Base-by-base conservation (phyloP, 2,329 filamentous ascomycete species). In the Lomentospora prolificans region DNA sequence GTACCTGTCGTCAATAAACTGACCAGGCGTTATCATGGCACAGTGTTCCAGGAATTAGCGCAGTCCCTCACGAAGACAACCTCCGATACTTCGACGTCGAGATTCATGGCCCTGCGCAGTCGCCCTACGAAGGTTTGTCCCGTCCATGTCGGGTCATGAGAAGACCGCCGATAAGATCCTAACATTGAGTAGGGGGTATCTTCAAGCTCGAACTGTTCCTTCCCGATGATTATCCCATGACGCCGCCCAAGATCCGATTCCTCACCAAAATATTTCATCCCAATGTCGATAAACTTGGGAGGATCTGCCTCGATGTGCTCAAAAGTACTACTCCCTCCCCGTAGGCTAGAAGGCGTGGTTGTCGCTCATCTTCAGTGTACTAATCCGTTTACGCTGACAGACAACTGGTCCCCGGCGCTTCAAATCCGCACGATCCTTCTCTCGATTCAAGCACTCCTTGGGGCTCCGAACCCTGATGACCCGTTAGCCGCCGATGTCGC, bases 251-350 rank as follows among this genome's bases (percentile, higher is more conserved):
- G 78, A 96, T 99, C 67, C 89, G 94, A 56, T 99, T 99, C 73
- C 79, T 99, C 53, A 99, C 95, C 64, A 96, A 96, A 75, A 97
- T 99, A 71, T 99, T 97, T 73, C 95, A 99, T 70, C 94, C 94
- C 54, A 99, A 99, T 70, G 96, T 99, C 64, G 94, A 99, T 70
- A 95, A 95, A 73, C 83, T 99, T 2, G 94, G 94, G 58, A 87
- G 94, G 58, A 99, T 99, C 72, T 99, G 95, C 69, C 76, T 99
- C 52, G 94, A 99, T 69, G 94, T 99, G 31, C 75, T 99, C 57
- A 99, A 99, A 78, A 96, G 94, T 95, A 76, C 22, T 25, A 22
- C 22, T 10, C 44, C 44, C 22, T 48, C n/a, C n/a, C n/a, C n/a
- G n/a, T n/a, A n/a, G n/a, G n/a, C n/a, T n/a, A n/a, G n/a, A n/a